Evolutionary conservation across 140 eudicot species (phyloP), one percentile per base, ranked within the genome.

Genomic region (Erigeron philadelphicus): DNA sequence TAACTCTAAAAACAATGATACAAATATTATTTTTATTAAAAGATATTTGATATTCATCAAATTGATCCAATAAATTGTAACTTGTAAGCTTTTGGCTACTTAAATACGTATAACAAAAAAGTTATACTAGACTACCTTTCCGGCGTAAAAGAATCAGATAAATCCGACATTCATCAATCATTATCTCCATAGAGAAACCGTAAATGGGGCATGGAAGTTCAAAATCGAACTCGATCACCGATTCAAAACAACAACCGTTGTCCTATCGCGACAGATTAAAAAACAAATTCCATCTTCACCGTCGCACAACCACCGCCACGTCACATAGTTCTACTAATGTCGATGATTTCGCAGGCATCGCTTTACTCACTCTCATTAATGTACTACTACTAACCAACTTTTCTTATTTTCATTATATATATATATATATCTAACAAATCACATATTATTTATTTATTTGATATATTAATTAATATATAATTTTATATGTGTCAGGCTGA

Each of bases 331-430:
- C 72, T 42, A 87, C 42, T 75, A 76, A 65, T 53, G 42, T 64
- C 80, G 89, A 83, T 1, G 86, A 83, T 70, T 87, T 90, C 75
- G 87, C 81, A 40, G 97, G 97, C n/a, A 90, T 90, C 78, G 97
- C 97, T 25, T 81, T 84, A 68, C 43, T 90, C 64, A 81, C 82
- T 8, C 78, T 90, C 70, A 53, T 79, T 46, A 45, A 58, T 66
- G 17, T 45, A 7, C 31, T 43, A 44, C 7, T 52, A 31, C 42
- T 53, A n/a, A 31, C 71, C 38, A 31, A 31, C 38, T 2, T 31
- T 31, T 31, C 3, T 31, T 31, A 31, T 31, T 31, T 31, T 31
- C 5, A 31, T 31, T 31, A 2, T 31, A 2, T 31, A 31, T 31
- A 2, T 31, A 21, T 0, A 21, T 21, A 21, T 21, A 0, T 21